Base-by-base conservation (phyloP, 1,284 basidiomycete species). In the Macrocybe sp. region DNA sequence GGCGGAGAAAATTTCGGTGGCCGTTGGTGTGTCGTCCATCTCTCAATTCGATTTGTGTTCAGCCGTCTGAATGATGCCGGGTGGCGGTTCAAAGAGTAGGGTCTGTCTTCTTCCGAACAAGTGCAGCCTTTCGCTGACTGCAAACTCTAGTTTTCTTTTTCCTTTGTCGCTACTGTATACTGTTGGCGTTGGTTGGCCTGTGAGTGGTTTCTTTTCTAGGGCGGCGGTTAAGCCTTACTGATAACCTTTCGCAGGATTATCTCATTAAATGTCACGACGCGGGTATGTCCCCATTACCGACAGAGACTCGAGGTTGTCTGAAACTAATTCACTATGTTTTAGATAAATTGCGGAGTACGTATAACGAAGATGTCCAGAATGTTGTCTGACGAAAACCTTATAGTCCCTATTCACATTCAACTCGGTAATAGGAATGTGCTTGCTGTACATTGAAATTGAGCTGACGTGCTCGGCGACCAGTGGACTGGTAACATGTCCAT, bases 331-430 rank as follows among this genome's bases (percentile, higher is more conserved):
- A 28, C 35, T 37, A 46, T 6, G 30, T 14, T 44, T 46, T 51
- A 86, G 82, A 75, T 85, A 46, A 76, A 85, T 55, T 86, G 84
- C 55, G 67, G 70, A 45, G 80, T 79, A 57, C 56, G 75, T 68
- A 28, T 45, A 35, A 29, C 22, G 39, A 29, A 45, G 28, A 39
- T 51, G 28, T 38, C 7, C 10, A 14, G 31, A 38, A 11, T 48
- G 35, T 43, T 28, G 9, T 28, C 42, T 44, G 12, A 36, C 29
- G 16, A 41, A 6, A 37, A 52, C 42, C 45, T 48, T 22, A 37
- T 3, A 81, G 77, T 80, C 78, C 4, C 60, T 87, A 22, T 86
- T 80, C 52, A 81, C 75, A 0, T 85, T 85, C 64, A 84, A 82
- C 57, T 83, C 81, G 28, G 84, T 79, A 61, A 52, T 22, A 22